Evolutionary conservation across 2,329 filamentous ascomycete species (phyloP).

Genomic region (Nothophoma quercina): DNA sequence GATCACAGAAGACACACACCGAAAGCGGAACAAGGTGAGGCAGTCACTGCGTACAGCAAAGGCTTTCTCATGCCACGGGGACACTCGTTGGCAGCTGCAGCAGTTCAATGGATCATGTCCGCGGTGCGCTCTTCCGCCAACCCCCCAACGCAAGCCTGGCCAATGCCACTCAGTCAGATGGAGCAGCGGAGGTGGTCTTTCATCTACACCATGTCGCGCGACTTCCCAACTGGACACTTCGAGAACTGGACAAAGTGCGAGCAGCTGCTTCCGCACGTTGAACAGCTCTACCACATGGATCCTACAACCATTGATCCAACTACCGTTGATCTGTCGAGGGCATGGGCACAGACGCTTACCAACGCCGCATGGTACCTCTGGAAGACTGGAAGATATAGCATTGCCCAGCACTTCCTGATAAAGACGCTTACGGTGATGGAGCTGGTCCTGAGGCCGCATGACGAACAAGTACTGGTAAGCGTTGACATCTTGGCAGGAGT

Average conservation of each 20-base stretch:
- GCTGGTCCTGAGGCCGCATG: constrained; percentile 5
- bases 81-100: too few relatives aligned
- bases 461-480: constrained; percentile 8
- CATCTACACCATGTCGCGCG: constrained; percentile 17
- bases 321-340: constrained; percentile 5
- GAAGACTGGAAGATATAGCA: constrained; percentile 11
- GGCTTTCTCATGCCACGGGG: too few relatives aligned
- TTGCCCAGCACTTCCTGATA: constrained; percentile 19
- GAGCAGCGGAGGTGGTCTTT: constrained; percentile 21
- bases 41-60: too few relatives aligned
- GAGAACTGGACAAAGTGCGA: constrained; percentile 24
- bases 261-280: constrained; percentile 24
- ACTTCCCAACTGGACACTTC: constrained; percentile 17
- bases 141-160: constrained; percentile 26
- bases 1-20: too few relatives aligned
- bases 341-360: constrained; percentile 21
- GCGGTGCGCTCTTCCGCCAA: too few relatives aligned
- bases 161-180: constrained; percentile 9
- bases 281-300: constrained; percentile 13
- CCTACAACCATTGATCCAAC: constrained; percentile 8
- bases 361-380: constrained; percentile 20
- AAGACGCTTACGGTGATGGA: constrained; percentile 11
- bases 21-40: too few relatives aligned
- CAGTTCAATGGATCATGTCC: too few relatives aligned
- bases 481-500: constrained; percentile 8